Evolutionary conservation across 1,284 basidiomycete genomes (phyloP), one percentile per base, ranked within the genome.

Genomic region (Ustilago vetiveriae): DNA sequence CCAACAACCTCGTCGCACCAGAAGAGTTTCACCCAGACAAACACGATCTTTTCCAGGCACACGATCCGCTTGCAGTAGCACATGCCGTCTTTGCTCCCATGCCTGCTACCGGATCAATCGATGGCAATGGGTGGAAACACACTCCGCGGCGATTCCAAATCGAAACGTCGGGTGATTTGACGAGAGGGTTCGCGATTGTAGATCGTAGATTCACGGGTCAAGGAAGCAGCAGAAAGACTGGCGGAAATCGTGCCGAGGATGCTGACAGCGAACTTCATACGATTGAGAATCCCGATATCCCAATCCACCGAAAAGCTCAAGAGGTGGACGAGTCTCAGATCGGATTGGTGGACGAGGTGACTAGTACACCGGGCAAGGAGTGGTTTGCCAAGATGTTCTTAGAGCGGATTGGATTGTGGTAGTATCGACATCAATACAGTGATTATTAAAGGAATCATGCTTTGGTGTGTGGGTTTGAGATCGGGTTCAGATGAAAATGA

Each of bases 61-160:
- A 81, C 41, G 79, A 81, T 48, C 79, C 79, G 16, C 53, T 81
- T 14, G 79, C 79, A 7, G 64, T 81, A 0, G 78, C 76, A 2
- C 75, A 81, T 47, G 74, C 76, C 37, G 66, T 78, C 36, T 78
- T 75, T 29, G 47, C 46, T 7, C 64, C 57, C 5, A 13, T 72
- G 47, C 48, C 56, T 3, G 22, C 39, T 3, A 19, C 29, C 5
- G 50, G 46, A 14, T 35, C 51, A 13, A 30, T 29, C 2, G 35
- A 59, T 16, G 40, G 39, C 3, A 23, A 46, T 8, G 70, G 62
- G 4, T 79, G 76, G 77, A 43, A 46, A 17, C 51, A 58, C 22
- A 23, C 26, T 4, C 38, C 36, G 43, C 54, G 74, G 3, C 43
- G 43, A 7, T 81, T 81, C 56, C 62, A 68, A 41, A 56, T 81